Percentiles rank a stretch among this genome's conserved stretches.
phyloP scores from a whole-genome alignment of 106 monocot genomes.

The Iris macrosiphon region DNA sequence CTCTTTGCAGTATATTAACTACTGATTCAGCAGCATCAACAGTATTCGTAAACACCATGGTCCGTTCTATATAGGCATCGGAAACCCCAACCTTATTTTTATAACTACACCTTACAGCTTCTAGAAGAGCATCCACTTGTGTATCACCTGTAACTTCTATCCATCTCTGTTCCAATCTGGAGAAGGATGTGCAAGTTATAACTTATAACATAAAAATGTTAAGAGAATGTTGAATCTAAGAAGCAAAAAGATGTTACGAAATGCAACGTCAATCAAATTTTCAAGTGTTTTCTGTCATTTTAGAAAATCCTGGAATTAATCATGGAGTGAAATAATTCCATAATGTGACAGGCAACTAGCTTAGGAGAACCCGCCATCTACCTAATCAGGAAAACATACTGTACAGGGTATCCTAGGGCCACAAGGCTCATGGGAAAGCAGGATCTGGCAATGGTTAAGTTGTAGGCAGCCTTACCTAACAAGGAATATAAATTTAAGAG shows the following conservation, averaged over 20 bases:
- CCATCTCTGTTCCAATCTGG: conserved; percentile 92
- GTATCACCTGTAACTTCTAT: conserved; percentile 82
- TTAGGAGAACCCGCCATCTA: too few species aligned
- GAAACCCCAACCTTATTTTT: conserved; percentile 15
- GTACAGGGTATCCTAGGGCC: too few species aligned
- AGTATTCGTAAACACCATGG: conserved; percentile 95
- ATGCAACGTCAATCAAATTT: too few species aligned
- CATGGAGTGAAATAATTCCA: too few species aligned
- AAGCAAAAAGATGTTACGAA: too few species aligned
- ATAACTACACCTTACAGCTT: conserved; percentile 56
- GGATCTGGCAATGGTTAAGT: too few species aligned
- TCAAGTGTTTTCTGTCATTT: neutral
- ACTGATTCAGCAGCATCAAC: conserved; percentile 83
- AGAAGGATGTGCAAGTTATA: conserved; percentile 2
- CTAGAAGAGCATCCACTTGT: conserved; percentile 77
- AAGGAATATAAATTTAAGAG: too few species aligned
- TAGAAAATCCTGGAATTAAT: too few species aligned
- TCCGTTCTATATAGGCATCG: conserved; percentile 26
- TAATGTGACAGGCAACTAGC: neutral
- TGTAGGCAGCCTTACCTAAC: too few species aligned
- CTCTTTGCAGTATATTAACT: conserved; percentile 52
- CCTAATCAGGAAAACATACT: too few species aligned
- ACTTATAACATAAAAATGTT: neutral
- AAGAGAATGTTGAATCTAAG: too few species aligned
- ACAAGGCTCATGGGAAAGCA: too few species aligned